Conservation (phyloP, 2,329 filamentous ascomycete species). For the Scedosporium aurantiacum region DNA sequence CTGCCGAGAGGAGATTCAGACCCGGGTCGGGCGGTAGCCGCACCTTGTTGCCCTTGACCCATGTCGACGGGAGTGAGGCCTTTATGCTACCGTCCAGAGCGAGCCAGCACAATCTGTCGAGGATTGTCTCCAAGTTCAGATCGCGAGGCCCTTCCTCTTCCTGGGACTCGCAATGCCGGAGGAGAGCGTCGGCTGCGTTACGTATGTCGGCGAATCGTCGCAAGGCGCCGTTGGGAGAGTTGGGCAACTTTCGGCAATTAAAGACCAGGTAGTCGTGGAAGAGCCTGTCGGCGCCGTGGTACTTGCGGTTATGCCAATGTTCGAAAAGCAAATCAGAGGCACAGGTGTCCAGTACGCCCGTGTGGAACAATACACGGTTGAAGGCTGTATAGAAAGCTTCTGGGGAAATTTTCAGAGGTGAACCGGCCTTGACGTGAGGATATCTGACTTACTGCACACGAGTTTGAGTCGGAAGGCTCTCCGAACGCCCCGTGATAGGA, state of each 20-base stretch:
- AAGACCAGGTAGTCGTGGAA: background rate
- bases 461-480: background rate
- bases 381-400: background rate
- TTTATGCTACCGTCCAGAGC: background rate
- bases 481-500: background rate
- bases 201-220: conserved; percentile 1
- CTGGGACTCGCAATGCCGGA: background rate
- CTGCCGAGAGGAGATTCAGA: conserved; percentile 1
- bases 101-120: conserved; percentile 3
- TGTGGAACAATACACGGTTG: background rate
- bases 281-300: background rate
- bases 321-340: background rate
- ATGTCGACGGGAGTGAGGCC: too few species aligned
- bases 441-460: background rate
- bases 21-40: background rate
- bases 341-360: background rate
- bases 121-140: background rate
- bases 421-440: background rate
- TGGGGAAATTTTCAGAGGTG: background rate
- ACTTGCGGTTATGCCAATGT: background rate
- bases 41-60: background rate
- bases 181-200: background rate
- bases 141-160: background rate
- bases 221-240: background rate
- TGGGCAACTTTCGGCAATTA: background rate